Conservation (phyloP, 441 rosid genomes). For the Mallotus japonicus region DNA sequence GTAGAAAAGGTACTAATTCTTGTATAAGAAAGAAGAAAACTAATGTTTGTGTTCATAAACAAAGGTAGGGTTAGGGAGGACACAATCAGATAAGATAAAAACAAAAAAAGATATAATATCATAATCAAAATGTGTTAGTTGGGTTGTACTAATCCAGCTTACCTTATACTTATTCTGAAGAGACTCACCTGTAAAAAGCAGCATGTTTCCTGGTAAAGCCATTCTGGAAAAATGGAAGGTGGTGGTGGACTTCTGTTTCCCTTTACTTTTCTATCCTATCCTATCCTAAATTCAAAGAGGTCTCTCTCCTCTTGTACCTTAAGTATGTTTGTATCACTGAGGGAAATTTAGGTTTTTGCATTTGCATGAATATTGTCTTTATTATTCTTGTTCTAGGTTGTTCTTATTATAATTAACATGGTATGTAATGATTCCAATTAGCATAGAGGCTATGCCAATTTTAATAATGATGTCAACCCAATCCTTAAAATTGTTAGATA, state of each 20-base stretch:
- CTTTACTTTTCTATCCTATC: neutral
- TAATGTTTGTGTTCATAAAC: neutral
- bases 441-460: no score
- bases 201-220: neutral
- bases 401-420: no score
- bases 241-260: neutral
- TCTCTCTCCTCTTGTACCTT: no score
- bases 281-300: no score
- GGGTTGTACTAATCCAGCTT: neutral
- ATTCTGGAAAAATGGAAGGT: neutral
- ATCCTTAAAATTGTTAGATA: no score
- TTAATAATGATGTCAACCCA: no score
- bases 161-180: constrained; percentile 5
- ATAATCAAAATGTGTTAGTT: constrained; percentile 14
- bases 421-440: no score
- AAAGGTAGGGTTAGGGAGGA: neutral
- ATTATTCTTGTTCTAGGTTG: no score
- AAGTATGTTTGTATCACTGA: no score
- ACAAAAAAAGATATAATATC: constrained; percentile 5
- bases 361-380: no score
- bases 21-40: neutral
- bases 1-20: neutral
- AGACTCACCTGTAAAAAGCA: constrained; percentile 3
- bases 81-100: neutral
- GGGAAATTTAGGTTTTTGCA: no score